Evolutionary conservation across 2,329 filamentous ascomycete species (phyloP).

Genomic region (Clonostachys sp.): DNA sequence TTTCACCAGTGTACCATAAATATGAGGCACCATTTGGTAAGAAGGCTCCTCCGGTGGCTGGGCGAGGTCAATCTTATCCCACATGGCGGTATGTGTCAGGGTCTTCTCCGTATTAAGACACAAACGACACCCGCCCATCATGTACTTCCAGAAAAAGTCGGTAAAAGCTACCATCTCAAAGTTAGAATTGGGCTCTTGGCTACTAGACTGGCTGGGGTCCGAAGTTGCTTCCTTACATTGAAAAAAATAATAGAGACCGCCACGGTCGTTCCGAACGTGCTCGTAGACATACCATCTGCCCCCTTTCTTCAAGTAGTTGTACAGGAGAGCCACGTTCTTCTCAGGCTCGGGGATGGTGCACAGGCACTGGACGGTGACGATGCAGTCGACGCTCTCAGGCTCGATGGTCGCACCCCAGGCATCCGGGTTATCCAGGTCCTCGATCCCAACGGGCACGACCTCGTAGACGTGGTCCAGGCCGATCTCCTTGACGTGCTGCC

Average conservation of each 20-base stretch:
- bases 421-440: conserved; percentile 38
- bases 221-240: conserved; percentile 36
- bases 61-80: conserved; percentile 42
- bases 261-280: conserved; percentile 42
- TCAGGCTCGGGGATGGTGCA: conserved; percentile 60
- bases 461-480: conserved; percentile 55
- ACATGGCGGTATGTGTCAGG: conserved; percentile 41
- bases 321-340: conserved; percentile 48
- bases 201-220: background rate
- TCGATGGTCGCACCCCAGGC: conserved; percentile 25
- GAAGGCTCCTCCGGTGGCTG: conserved; percentile 32
- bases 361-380: conserved; percentile 57
- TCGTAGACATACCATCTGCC: conserved; percentile 61
- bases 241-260: conserved; percentile 36
- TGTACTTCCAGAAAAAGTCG: conserved; percentile 45
- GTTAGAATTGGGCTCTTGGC: background rate
- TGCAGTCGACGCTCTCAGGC: conserved; percentile 49
- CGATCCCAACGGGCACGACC: conserved; percentile 58
- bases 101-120: conserved; percentile 40
- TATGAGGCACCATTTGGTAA: conserved; percentile 39
- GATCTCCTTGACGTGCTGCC: conserved; percentile 37
- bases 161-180: conserved; percentile 30
- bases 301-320: conserved; percentile 53
- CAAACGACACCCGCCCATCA: conserved; percentile 48
- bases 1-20: conserved; percentile 47